Percentiles rank a stretch among this genome's conserved stretches.
phyloP scores from a whole-genome alignment of 495 filamentous ascomycete genomes.

The Penicillium coprophilum region DNA sequence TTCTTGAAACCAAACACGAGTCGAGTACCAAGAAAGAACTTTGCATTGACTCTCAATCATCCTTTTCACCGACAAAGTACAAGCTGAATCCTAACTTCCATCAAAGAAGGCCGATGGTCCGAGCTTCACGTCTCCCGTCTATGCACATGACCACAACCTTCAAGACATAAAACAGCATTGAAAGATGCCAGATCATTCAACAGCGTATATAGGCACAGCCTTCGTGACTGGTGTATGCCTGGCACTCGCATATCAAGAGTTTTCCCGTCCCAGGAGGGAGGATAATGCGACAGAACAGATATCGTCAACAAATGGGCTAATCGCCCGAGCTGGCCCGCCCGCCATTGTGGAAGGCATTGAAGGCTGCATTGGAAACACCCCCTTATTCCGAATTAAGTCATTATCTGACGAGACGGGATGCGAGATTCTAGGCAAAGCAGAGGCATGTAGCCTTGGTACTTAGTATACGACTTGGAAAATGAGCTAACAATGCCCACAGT shows the following conservation, averaged over 20 bases:
- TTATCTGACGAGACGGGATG: constrained; percentile 91
- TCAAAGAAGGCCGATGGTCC: neutral
- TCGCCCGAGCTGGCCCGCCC: constrained; percentile 40
- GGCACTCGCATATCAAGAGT: constrained; percentile 71
- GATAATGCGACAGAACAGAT: constrained; percentile 9
- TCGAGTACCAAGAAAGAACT: neutral
- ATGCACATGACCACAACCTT: constrained; percentile 10
- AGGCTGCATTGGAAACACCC: constrained; percentile 92
- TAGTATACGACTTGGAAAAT: neutral
- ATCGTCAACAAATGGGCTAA: constrained; percentile 17
- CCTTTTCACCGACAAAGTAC: neutral
- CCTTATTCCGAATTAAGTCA: constrained; percentile 81
- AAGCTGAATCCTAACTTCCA: constrained; percentile 1
- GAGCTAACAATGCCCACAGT: constrained; percentile 37
- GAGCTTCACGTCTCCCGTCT: constrained; percentile 5
- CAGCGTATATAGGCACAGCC: constrained; percentile 59
- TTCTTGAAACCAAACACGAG: no score
- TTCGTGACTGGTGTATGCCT: constrained; percentile 72
- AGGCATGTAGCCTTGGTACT: constrained; percentile 47
- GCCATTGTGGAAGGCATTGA: constrained; percentile 72
- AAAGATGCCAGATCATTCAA: constrained; percentile 33
- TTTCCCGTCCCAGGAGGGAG: constrained; percentile 60
- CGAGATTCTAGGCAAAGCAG: constrained; percentile 89
- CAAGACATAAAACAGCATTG: constrained; percentile 5
- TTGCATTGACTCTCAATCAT: neutral